phyloP scores from a whole-genome alignment of 148 eudicot species.

The Camellia lanceoleosa region DNA sequence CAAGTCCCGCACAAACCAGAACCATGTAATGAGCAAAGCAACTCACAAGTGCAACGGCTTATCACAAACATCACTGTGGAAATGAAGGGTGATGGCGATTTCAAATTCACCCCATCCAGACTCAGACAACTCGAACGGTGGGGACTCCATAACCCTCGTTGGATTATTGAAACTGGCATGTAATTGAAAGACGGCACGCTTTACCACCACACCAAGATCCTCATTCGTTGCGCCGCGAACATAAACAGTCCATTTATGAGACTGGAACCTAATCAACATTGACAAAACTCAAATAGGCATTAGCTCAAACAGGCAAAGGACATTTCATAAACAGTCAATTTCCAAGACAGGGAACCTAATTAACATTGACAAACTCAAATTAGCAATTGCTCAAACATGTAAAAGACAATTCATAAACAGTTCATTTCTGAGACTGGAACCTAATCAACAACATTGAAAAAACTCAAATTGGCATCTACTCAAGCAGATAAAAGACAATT shows the following conservation, averaged over 20 bases:
- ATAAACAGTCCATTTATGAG: slow-evolving; percentile 74
- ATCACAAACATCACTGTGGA: slow-evolving; percentile 72
- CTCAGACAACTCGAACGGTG: slow-evolving; percentile 85
- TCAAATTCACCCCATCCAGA: slow-evolving; percentile 99
- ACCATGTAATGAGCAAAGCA: slow-evolving; percentile 10
- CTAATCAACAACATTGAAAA: slow-evolving; percentile 21
- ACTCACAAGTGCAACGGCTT: slow-evolving; percentile 86
- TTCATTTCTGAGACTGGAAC: slow-evolving; percentile 7
- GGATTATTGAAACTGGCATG: slow-evolving; percentile 93
- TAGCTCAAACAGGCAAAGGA: slow-evolving; percentile 19
- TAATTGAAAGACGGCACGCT: slow-evolving; percentile 83
- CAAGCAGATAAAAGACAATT: slow-evolving; percentile 18
- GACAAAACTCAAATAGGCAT: background rate
- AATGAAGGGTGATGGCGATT: slow-evolving; percentile 81
- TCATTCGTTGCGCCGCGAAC: slow-evolving; percentile 69
- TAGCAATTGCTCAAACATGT: too few species aligned
- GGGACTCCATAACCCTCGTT: slow-evolving; percentile 64
- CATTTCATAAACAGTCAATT: background rate
- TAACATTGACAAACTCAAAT: too few species aligned
- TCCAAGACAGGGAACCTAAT: too few species aligned
- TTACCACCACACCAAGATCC: slow-evolving; percentile 59
- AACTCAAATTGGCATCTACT: slow-evolving; percentile 16
- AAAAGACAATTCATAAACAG: too few species aligned
- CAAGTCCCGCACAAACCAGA: background rate
- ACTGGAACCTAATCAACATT: slow-evolving; percentile 23